These are phyloP conservation scores for Psilocybe tampanensis DNA, from an alignment of 768 basidiomycete species.

Conservation along the genomic window DNA sequence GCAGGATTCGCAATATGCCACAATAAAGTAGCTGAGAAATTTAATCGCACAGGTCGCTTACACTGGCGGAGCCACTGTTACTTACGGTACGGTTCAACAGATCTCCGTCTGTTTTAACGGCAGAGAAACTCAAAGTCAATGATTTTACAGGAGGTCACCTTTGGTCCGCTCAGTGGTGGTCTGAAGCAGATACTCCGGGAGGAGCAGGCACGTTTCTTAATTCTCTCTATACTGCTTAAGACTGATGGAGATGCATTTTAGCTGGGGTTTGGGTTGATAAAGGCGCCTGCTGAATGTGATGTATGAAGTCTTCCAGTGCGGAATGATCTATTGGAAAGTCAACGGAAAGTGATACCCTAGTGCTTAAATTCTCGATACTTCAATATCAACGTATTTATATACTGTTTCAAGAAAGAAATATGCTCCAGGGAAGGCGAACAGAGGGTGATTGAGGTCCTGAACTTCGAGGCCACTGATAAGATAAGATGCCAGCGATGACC, in stretches of 20 bases:
- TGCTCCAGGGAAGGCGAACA: too few species aligned
- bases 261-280: slow-evolving; percentile 59
- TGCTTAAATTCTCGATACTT: too few species aligned
- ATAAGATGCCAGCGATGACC: neutral
- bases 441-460: too few species aligned
- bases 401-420: neutral
- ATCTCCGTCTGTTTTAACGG: neutral
- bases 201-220: slow-evolving; percentile 38
- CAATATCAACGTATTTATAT: neutral
- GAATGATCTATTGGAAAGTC: too few species aligned
- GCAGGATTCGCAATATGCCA: neutral
- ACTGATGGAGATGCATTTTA: slow-evolving; percentile 18
- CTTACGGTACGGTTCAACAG: slow-evolving; percentile 39
- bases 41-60: slow-evolving; percentile 39
- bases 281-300: slow-evolving; percentile 42
- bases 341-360: too few species aligned
- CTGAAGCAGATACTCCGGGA: slow-evolving; percentile 57
- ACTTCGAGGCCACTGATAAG: neutral
- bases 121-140: slow-evolving; percentile 1
- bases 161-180: slow-evolving; percentile 70
- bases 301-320: neutral
- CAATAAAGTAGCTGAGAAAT: neutral
- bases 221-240: slow-evolving; percentile 1
- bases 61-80: slow-evolving; percentile 45
- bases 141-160: slow-evolving; percentile 47